phyloP scores from a whole-genome alignment of 192 early-diverging fungal species.

The Backusella morwellensis region DNA sequence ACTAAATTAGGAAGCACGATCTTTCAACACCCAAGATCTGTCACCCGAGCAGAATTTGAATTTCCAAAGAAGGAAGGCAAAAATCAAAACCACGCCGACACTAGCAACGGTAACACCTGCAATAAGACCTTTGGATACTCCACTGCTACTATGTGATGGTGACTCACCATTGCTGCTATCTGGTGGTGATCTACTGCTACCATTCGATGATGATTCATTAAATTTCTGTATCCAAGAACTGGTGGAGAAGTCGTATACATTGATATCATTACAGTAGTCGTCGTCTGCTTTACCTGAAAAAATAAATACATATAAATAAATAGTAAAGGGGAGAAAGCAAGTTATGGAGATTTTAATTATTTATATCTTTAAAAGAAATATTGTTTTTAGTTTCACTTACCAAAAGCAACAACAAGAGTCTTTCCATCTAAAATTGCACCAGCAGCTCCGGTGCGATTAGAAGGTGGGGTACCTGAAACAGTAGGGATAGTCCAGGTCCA shows the following conservation, averaged over 20 bases:
- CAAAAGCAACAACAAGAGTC: constrained; percentile 26
- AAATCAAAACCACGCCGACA: constrained; percentile 19
- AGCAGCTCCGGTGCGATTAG: constrained; percentile 19
- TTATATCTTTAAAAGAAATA: background rate
- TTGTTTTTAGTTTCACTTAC: constrained; percentile 12
- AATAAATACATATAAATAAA: background rate
- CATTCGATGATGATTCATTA: background rate
- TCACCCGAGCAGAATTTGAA: background rate
- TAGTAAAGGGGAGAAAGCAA: background rate
- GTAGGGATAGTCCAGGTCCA: constrained; percentile 26
- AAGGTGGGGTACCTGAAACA: constrained; percentile 21
- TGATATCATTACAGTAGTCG: constrained; percentile 29
- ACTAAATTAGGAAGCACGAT: too few species aligned
- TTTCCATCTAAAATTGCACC: constrained; percentile 23
- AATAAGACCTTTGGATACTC: constrained; percentile 15
- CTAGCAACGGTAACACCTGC: constrained; percentile 32
- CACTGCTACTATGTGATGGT: too few species aligned
- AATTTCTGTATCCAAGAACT: constrained; percentile 22
- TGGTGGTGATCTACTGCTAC: background rate
- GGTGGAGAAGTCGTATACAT: constrained; percentile 10
- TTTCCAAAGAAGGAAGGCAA: constrained; percentile 27
- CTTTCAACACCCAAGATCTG: too few species aligned
- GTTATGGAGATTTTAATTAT: too few species aligned
- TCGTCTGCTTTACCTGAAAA: constrained; percentile 18
- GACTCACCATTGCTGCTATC: too few species aligned